Evolutionary conservation across 2,329 filamentous ascomycete genomes (phyloP).

Genomic region (Diaporthe citrichinensis): DNA sequence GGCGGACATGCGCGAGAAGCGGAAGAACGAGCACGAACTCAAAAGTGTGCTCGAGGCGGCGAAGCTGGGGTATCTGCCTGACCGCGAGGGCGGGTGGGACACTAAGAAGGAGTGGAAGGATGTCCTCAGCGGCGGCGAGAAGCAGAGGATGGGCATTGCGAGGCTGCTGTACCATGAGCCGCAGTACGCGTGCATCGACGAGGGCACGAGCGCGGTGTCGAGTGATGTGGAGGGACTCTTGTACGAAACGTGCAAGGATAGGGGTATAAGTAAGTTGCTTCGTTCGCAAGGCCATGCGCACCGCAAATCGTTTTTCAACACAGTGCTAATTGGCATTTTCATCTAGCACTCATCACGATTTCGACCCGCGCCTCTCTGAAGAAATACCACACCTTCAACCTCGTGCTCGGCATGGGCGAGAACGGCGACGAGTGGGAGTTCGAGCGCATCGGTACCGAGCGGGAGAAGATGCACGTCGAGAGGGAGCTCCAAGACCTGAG

Average conservation of each 20-base stretch:
- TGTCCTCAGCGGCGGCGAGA: slow-evolving; percentile 96
- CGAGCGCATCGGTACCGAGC: slow-evolving; percentile 92
- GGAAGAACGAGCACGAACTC: slow-evolving; percentile 83
- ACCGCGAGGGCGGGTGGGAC: slow-evolving; percentile 96
- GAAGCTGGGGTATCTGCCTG: slow-evolving; percentile 87
- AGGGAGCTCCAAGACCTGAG: slow-evolving; percentile 89
- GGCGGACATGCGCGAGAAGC: slow-evolving; percentile 89
- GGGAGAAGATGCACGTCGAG: slow-evolving; percentile 94
- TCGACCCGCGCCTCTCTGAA: slow-evolving; percentile 95
- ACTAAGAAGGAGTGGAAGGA: slow-evolving; percentile 99
- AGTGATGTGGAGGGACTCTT: slow-evolving; percentile 94
- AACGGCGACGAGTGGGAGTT: slow-evolving; percentile 92
- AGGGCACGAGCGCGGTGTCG: slow-evolving; percentile 94
- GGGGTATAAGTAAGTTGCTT: slow-evolving; percentile 84
- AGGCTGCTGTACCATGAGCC: slow-evolving; percentile 95
- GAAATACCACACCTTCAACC: slow-evolving; percentile 94
- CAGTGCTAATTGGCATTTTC: slow-evolving; percentile 44
- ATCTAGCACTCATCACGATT: slow-evolving; percentile 87
- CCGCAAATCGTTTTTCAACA: neutral
- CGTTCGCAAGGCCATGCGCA: neutral
- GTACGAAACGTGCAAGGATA: slow-evolving; percentile 93
- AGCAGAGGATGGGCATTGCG: slow-evolving; percentile 94
- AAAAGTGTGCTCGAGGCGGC: slow-evolving; percentile 85
- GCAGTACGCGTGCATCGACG: slow-evolving; percentile 92
- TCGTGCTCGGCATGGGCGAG: slow-evolving; percentile 85